Conservation (phyloP, 441 rosid species). For the Gossypium lobatum region DNA sequence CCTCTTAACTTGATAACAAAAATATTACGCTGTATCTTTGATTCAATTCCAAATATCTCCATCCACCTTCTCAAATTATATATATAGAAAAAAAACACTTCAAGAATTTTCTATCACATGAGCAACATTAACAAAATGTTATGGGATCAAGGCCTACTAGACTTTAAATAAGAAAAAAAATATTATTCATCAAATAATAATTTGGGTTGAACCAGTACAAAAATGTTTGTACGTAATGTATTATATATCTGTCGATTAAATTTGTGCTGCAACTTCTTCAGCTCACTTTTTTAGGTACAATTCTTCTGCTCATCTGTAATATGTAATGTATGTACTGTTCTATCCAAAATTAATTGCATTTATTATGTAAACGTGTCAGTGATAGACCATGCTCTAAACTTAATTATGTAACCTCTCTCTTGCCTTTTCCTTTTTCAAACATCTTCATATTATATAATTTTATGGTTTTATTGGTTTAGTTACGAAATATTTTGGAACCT, state of each 20-base stretch:
- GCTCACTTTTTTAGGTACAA: not conserved
- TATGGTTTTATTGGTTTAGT: no score
- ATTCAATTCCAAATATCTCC: no score
- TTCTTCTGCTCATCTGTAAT: not conserved
- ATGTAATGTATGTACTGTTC: not conserved
- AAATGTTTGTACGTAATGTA: no score
- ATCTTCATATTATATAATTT: not conserved
- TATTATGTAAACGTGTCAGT: not conserved
- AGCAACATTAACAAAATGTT: no score
- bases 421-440: not conserved
- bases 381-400: not conserved
- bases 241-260: not conserved
- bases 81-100: no score
- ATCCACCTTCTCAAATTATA: no score
- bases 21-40: no score
- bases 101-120: no score
- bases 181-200: not conserved
- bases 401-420: not conserved
- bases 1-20: no score
- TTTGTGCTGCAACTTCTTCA: not conserved
- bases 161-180: no score
- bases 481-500: not conserved
- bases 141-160: no score
- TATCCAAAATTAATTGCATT: not conserved
- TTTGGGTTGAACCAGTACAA: not conserved